A percentile compares a stretch with the other conserved stretches of the same genome.
These are phyloP conservation scores for Diaporthe amygdali DNA, from an alignment of 2,329 filamentous ascomycete genomes.

Conservation along the genomic window DNA sequence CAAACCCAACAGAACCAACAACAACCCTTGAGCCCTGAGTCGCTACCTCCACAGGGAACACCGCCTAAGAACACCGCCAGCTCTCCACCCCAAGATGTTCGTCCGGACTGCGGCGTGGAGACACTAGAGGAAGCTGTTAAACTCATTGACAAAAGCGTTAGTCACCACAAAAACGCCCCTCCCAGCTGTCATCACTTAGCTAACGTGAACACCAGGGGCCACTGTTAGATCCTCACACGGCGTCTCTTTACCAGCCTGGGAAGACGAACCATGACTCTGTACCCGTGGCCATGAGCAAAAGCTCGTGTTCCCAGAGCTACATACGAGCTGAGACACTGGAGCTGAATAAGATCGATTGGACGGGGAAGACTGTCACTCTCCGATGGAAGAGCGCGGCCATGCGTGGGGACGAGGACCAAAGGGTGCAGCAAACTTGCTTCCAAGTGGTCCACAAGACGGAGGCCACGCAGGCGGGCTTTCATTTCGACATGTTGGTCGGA, in stretches of 20 bases:
- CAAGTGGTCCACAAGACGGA: not conserved
- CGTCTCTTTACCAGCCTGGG: not conserved
- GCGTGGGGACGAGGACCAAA: not conserved
- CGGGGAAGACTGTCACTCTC: not conserved
- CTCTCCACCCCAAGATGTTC: too few species aligned
- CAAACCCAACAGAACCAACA: too few species aligned
- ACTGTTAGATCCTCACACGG: not conserved
- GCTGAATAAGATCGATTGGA: not conserved
- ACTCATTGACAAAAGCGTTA: too few species aligned
- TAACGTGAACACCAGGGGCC: not conserved
- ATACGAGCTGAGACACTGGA: not conserved
- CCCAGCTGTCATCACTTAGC: too few species aligned
- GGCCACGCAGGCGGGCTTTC: not conserved
- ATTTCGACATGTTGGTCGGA: not conserved
- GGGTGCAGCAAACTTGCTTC: not conserved
- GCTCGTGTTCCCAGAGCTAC: not conserved
- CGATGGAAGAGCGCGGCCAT: not conserved
- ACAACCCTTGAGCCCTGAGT: too few species aligned
- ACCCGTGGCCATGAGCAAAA: not conserved
- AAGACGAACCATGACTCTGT: not conserved
- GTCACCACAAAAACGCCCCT: too few species aligned
- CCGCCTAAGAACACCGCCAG: too few species aligned
- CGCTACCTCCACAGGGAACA: too few species aligned
- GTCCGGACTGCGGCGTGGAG: too few species aligned
- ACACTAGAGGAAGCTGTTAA: too few species aligned